Evolutionary conservation across 768 basidiomycete species (phyloP), one percentile per base, ranked within the genome.

Genomic region (Hygrophorus russula): DNA sequence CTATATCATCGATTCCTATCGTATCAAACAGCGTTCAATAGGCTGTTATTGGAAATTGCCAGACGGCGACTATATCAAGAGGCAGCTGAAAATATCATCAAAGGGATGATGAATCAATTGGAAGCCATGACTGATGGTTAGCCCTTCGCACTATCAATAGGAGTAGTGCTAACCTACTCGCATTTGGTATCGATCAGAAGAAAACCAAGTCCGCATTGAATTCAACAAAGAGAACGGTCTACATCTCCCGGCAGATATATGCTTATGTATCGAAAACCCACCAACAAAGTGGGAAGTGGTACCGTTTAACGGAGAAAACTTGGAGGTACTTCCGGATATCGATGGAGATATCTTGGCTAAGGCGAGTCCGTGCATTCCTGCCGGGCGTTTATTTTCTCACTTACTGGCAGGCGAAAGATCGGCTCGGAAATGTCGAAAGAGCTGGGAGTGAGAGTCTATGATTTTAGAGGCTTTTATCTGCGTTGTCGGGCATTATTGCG

Each of bases 181-280:
- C 7, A 14, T 10, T 13, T 10, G 12, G 11, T 40, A 53, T 38
- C 6, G 4, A 32, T 20, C 54, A 90, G 87, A 85, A 63, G 88
- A 91, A 57, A 68, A 69, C 15, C 65, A 68, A 45, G 58, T 73
- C 10, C 73, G 88, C 30, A 69, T 71, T 37, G 70, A 69, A 28
- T 91, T 91, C 59, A 85, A 86, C 48, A 66, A 67, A 2, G 79
- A 80, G 36, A 78, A 89, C 39, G 87, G 85, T 0, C 68, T 69
- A 10, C 74, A 82, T 56, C 69, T 91, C 2, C 87, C 87, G 0
- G 73, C 80, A 49, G 88, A 91, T 50, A 69, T 91, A 31, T 90
- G 88, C 55, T 62, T 88, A 12, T 84, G 74, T 47, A 77, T 89
- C 41, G 75, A 73, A 49, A 83, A 88, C 56, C 59, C 72, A 8